Evolutionary conservation across 1,139 yeast genomes (phyloP), one percentile per base, ranked within the genome.

Genomic region (Taiozyma sp.): DNA sequence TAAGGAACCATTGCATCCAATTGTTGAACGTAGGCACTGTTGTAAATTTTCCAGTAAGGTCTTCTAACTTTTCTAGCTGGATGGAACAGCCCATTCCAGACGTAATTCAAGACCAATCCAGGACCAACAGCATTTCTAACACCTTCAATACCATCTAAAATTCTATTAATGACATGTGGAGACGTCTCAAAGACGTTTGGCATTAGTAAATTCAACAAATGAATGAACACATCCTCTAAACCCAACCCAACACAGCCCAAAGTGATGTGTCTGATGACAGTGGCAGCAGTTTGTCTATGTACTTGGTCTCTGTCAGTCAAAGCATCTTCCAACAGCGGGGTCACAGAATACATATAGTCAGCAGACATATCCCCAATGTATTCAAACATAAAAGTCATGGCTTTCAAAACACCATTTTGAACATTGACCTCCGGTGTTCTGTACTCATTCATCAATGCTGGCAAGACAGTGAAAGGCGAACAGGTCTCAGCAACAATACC

Each of bases 401-500:
- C 91, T 64, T 95, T 95, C 58, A 95, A 72, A 6, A 93, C 91
- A 73, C 99, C 99, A 66, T 93, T 93, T 65, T 93, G 98, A 8
- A 93, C 97, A 63, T 92, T 92, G 52, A 85, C 82, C 58, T 93
- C 98, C 0, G 97, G 97, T 5, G 88, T 87, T 50, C 96, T 77
- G 65, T 93, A 95, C 66, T 93, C 99, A 66, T 93, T 92, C 96
- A 95, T 89, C 45, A 95, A 73, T 0, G 97, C 96, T 0, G 99
- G 99, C n/a, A 95, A 69, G 0, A 93, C 96, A 0, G 98, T 89
- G 67, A 89, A 93, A 0, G 99, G 97, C 0, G 89, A 82, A 70
- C 99, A 93, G 0, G 87, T 83, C 52, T 92, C 96, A 0, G 99
- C 98, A 14, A 95, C 96, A 61, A 95, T 92, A 39, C 97, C 99